phyloP scores from a whole-genome alignment of 768 basidiomycete species.

The Lactarius psammicola region DNA sequence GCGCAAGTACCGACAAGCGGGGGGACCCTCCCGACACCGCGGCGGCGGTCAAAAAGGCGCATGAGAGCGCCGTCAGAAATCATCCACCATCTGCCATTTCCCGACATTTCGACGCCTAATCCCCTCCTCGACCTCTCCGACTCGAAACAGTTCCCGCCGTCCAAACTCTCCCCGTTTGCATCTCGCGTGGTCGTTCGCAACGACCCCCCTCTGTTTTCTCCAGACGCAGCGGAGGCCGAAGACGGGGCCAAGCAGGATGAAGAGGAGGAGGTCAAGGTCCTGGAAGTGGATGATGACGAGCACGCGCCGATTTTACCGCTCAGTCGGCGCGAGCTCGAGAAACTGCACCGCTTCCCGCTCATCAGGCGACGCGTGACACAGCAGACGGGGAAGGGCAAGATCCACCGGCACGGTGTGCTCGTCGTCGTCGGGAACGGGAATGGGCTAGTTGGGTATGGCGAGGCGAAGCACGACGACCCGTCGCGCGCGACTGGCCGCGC shows the following conservation, averaged over 20 bases:
- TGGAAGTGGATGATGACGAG: conserved; percentile 29
- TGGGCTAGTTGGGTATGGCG: conserved; percentile 79
- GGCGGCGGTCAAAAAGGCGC: conserved; percentile 19
- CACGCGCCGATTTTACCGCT: conserved; percentile 37
- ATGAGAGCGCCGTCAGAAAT: conserved; percentile 13
- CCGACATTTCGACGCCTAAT: conserved; percentile 33
- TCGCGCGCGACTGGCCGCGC: conserved; percentile 56
- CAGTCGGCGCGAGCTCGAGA: conserved; percentile 31
- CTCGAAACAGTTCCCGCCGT: conserved; percentile 45
- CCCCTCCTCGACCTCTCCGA: conserved; percentile 21
- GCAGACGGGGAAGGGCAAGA: conserved; percentile 95
- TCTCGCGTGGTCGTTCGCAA: conserved; percentile 69
- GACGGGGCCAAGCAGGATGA: conserved; percentile 32
- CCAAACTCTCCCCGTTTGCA: conserved; percentile 50
- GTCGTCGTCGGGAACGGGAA: conserved; percentile 80
- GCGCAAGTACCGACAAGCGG: conserved; percentile 4
- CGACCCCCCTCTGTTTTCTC: conserved; percentile 64
- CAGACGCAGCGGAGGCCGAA: conserved; percentile 36
- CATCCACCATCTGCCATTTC: conserved; percentile 35
- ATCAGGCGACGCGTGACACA: conserved; percentile 64
- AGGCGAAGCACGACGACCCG: conserved; percentile 68
- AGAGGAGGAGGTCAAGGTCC: conserved; percentile 17
- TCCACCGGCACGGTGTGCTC: conserved; percentile 57
- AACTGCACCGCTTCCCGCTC: conserved; percentile 43
- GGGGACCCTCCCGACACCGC: background rate